Percentiles rank a stretch among this genome's conserved stretches.
phyloP scores from a whole-genome alignment of 2,329 filamentous ascomycete species.

The Trichoderma lentiforme region DNA sequence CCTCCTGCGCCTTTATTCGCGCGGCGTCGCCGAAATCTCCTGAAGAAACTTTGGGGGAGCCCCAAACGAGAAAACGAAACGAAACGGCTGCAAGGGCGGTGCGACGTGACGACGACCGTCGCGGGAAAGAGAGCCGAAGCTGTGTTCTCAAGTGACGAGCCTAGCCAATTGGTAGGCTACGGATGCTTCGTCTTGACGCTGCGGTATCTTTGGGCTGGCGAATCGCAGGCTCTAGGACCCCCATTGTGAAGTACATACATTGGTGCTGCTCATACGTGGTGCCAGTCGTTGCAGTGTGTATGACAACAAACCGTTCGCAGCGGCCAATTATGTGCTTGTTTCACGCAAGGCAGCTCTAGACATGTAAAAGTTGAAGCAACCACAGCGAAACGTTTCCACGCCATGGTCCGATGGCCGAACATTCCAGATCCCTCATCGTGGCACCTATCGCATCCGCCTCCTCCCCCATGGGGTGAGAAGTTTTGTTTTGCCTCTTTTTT shows the following conservation, averaged over 20 bases:
- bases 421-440: constrained; percentile 2
- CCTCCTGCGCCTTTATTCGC: constrained; percentile 1
- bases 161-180: background rate
- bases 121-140: background rate
- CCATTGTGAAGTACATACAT: background rate
- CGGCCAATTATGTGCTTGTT: constrained; percentile 3
- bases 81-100: constrained; percentile 16
- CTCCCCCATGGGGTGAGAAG: constrained; percentile 6
- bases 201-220: background rate
- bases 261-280: constrained; percentile 10
- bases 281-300: background rate
- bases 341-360: background rate
- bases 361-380: background rate
- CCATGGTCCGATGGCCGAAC: background rate
- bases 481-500: background rate
- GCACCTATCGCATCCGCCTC: background rate
- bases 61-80: background rate
- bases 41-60: background rate
- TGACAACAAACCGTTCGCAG: constrained; percentile 14
- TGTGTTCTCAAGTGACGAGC: background rate
- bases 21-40: constrained; percentile 19
- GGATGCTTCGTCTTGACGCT: background rate
- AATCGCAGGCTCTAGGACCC: background rate
- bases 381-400: background rate
- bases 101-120: background rate